Evolutionary conservation across 1,284 basidiomycete genomes (phyloP), one percentile per base, ranked within the genome.

Genomic region (Sporisorium graminicola): DNA sequence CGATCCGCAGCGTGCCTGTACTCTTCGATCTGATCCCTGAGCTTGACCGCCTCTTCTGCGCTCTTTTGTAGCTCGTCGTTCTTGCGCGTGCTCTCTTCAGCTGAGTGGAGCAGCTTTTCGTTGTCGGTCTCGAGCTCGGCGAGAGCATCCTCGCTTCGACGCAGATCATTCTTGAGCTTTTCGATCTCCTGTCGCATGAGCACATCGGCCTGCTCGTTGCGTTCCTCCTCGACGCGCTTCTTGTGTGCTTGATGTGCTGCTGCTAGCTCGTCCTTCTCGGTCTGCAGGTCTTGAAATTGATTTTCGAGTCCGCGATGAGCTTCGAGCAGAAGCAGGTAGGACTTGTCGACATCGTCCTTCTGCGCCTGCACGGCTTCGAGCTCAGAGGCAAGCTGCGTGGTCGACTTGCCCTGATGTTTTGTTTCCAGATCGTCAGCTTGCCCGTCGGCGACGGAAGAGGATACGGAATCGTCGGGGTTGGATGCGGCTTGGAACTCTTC

Each of bases 1-100:
- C 91, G 93, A 79, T 98, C 96, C 4, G 93, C 92, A 5, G 93
- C 91, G 86, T 97, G 94, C 29, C 66, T 61, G 54, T 76, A 65
- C 24, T 98, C 96, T 82, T 99, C 96, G 1, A 98, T 88, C 86
- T 97, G 92, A 82, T 98, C 96, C 83, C 94, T 95, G 65, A 98
- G 88, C 74, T 90, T 90, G 5, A 87, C 89, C 1, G 91, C 91
- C 79, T 94, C 91, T 70, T 92, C 92, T 0, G 94, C 94, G 79
- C 90, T 89, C 3, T 84, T 87, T 82, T 92, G 91, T n/a, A 97
- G 88, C 46, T 98, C 94, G 47, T 94, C 94, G 12, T 92, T 85
- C 87, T 76, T 80, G 47, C 72, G 69, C 43, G 55, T 67, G 50
- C 60, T 14, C 13, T 80, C 78, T 33, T 66, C 58, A 16, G 63